Percentiles rank a stretch among this genome's conserved stretches.
Conservation (phyloP, 768 basidiomycete genomes). For the Macrocybe gigantea region DNA sequence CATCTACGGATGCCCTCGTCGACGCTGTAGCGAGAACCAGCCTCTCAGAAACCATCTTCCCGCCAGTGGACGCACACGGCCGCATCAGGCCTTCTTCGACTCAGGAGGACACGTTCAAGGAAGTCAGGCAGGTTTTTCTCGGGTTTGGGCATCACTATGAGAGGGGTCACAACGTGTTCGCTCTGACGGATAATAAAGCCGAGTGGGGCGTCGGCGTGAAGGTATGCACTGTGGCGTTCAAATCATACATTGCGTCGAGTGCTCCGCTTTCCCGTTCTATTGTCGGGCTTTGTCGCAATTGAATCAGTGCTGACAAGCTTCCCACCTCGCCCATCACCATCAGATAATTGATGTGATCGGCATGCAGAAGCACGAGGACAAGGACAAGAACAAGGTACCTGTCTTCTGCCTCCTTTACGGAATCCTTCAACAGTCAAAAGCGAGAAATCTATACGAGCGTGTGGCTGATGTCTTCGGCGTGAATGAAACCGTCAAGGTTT, state of each 20-base stretch:
- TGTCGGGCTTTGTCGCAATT: background rate
- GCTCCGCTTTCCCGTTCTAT: background rate
- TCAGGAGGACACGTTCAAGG: slow-evolving; percentile 22
- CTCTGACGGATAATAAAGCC: slow-evolving; percentile 11
- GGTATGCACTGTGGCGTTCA: slow-evolving; percentile 8
- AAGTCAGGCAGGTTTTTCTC: slow-evolving; percentile 20
- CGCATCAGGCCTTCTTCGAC: slow-evolving; percentile 6
- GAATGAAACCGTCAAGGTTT: slow-evolving; percentile 3
- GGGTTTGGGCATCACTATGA: slow-evolving; percentile 14
- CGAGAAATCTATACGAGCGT: slow-evolving; percentile 11
- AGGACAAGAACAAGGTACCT: slow-evolving; percentile 14
- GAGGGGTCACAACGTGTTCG: slow-evolving; percentile 11
- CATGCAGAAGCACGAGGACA: background rate
- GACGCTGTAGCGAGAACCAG: slow-evolving; percentile 14
- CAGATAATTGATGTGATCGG: slow-evolving; percentile 20
- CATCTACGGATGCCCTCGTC: slow-evolving; percentile 8
- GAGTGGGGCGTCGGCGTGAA: slow-evolving; percentile 18
- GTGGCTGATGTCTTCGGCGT: slow-evolving; percentile 7
- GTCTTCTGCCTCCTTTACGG: slow-evolving; percentile 21
- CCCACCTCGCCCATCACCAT: no score
- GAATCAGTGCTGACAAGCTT: no score
- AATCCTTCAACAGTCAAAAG: slow-evolving; percentile 12
- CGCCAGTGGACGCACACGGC: slow-evolving; percentile 4
- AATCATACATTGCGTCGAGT: background rate
- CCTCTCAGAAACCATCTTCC: slow-evolving; percentile 12